These are phyloP conservation scores for Dunaliella primolecta DNA, from an alignment of 139 green algal species.

Conservation along the genomic window DNA sequence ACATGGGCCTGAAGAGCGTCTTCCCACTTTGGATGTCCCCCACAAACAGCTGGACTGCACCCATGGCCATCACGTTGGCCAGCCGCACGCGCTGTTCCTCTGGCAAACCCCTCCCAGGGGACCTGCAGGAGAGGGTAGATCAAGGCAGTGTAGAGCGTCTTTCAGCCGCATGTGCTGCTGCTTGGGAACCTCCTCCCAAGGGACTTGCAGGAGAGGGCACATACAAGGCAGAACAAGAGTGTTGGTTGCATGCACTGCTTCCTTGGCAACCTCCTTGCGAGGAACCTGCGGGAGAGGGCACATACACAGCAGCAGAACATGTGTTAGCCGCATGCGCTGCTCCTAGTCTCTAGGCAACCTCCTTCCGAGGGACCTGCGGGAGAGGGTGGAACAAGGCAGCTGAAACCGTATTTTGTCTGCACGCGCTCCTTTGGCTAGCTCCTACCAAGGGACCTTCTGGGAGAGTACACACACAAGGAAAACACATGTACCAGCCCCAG, in stretches of 20 bases:
- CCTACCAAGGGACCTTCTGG: too few relatives aligned
- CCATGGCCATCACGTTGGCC: slow-evolving; percentile 72
- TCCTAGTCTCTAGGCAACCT: slow-evolving; percentile 33
- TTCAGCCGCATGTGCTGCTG: slow-evolving; percentile 72
- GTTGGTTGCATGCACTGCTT: slow-evolving; percentile 71
- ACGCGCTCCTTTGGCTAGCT: too few relatives aligned
- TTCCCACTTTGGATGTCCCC: slow-evolving; percentile 65
- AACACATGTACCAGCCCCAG: too few relatives aligned
- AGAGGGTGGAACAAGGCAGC: too few relatives aligned
- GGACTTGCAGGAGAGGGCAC: too few relatives aligned
- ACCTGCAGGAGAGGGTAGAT: too few relatives aligned
- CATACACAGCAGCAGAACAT: too few relatives aligned
- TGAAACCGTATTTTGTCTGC: too few relatives aligned
- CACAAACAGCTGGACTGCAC: slow-evolving; percentile 73
- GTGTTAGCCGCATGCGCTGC: slow-evolving; percentile 71
- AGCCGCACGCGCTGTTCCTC: slow-evolving; percentile 69
- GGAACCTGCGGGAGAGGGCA: slow-evolving; percentile 1
- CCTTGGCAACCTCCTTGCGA: not conserved
- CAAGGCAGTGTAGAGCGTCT: too few relatives aligned
- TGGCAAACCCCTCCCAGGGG: not conserved
- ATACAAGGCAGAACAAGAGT: too few relatives aligned
- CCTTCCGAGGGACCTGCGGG: not conserved
- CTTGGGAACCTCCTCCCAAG: not conserved
- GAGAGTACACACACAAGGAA: too few relatives aligned
- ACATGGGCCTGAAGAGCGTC: slow-evolving; percentile 64